Evolutionary conservation across 768 basidiomycete species (phyloP).

Genomic region (Xanthoconium stramineum): DNA sequence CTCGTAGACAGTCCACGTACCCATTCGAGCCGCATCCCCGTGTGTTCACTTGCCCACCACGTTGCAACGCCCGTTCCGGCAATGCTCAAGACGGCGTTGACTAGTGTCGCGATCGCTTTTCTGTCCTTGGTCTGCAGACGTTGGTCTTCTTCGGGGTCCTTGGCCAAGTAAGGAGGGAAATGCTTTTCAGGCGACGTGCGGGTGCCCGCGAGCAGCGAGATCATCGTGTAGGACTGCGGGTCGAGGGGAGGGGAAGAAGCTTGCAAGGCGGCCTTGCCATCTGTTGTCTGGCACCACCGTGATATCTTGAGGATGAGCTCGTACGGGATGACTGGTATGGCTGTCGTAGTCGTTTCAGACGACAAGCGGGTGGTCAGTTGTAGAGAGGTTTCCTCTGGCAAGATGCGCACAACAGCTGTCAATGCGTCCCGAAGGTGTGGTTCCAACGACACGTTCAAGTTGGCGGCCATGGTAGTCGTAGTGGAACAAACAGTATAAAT

Average conservation of each 20-base stretch:
- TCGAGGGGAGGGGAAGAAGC: slow-evolving; percentile 45
- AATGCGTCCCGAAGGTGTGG: slow-evolving; percentile 55
- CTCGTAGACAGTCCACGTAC: slow-evolving; percentile 40
- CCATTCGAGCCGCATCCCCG: slow-evolving; percentile 72
- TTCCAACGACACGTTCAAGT: slow-evolving; percentile 64
- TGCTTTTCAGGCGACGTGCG: slow-evolving; percentile 75
- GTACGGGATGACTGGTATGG: slow-evolving; percentile 56
- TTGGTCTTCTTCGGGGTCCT: slow-evolving; percentile 46
- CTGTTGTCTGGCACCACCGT: slow-evolving; percentile 60
- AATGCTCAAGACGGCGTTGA: slow-evolving; percentile 73
- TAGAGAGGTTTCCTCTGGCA: slow-evolving; percentile 44
- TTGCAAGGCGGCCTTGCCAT: slow-evolving; percentile 39
- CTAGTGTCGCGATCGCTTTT: slow-evolving; percentile 62
- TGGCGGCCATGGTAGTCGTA: slow-evolving; percentile 4
- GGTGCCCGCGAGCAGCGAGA: slow-evolving; percentile 73
- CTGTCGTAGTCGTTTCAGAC: slow-evolving; percentile 1
- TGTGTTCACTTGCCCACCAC: slow-evolving; percentile 68
- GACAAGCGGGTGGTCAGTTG: slow-evolving; percentile 41
- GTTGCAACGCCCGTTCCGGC: slow-evolving; percentile 61
- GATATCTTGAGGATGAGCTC: slow-evolving; percentile 55
- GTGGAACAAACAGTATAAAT: background rate
- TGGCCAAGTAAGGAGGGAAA: slow-evolving; percentile 51
- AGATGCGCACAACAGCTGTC: slow-evolving; percentile 38
- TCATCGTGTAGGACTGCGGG: slow-evolving; percentile 59
- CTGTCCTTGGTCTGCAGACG: slow-evolving; percentile 50